Conservation (phyloP, 1,284 basidiomycete species). For the Cryptococcus floricola region DNA sequence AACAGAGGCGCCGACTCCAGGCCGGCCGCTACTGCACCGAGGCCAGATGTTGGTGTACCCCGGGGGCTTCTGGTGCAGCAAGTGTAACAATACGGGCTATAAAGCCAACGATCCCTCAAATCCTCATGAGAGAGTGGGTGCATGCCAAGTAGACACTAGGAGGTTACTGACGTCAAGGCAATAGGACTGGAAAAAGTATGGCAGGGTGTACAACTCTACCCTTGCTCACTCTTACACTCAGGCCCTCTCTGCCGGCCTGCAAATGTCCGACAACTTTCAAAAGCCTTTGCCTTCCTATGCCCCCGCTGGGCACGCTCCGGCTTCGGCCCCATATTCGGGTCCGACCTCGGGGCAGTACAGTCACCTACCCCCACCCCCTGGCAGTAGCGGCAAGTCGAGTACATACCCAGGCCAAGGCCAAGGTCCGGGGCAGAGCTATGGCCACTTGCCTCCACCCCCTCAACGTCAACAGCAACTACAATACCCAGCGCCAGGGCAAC, state of each 20-base stretch:
- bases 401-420: slow-evolving; percentile 26
- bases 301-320: background rate
- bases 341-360: slow-evolving; percentile 4
- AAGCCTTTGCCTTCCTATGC: slow-evolving; percentile 29
- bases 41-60: slow-evolving; percentile 47
- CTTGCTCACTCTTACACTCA: slow-evolving; percentile 36
- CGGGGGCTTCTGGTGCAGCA: slow-evolving; percentile 34
- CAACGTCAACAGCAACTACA: slow-evolving; percentile 17
- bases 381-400: slow-evolving; percentile 17
- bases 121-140: slow-evolving; percentile 35
- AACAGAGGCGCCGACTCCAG: slow-evolving; percentile 41
- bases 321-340: background rate
- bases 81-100: slow-evolving; percentile 49
- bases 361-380: slow-evolving; percentile 19
- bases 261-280: slow-evolving; percentile 40
- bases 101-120: slow-evolving; percentile 42
- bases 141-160: background rate
- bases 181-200: slow-evolving; percentile 48
- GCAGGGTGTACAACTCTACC: slow-evolving; percentile 41
- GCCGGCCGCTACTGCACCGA: slow-evolving; percentile 38
- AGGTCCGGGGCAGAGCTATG: background rate
- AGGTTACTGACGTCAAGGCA: background rate
- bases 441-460: slow-evolving; percentile 9
- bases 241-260: slow-evolving; percentile 22
- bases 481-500: slow-evolving; percentile 8